These are phyloP conservation scores for Magnaporthiopsis rhizophila DNA, from an alignment of 2,329 filamentous ascomycete genomes.

Conservation along the genomic window DNA sequence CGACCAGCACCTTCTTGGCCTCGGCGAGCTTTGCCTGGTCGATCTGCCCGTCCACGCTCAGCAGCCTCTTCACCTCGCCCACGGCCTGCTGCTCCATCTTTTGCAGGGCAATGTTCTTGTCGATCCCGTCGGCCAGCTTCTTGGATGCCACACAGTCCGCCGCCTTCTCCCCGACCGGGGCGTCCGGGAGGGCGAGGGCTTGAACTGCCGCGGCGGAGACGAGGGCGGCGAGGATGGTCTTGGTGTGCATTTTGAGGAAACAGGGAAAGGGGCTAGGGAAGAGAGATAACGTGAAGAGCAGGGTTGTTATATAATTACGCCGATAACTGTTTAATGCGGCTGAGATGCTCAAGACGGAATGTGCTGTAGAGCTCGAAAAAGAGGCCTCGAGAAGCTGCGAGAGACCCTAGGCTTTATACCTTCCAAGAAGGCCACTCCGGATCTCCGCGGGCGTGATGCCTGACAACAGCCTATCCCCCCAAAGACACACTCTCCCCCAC, in stretches of 20 bases:
- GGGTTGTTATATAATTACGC: no score
- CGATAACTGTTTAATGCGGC: no score
- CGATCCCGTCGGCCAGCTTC: constrained; percentile 1
- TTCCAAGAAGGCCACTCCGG: no score
- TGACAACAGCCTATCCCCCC: no score
- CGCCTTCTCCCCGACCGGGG: neutral
- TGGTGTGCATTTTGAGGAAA: constrained; percentile 1
- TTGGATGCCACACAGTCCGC: neutral
- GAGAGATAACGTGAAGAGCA: no score
- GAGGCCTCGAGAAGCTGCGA: no score
- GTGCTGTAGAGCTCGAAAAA: no score
- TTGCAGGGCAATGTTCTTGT: constrained; percentile 1
- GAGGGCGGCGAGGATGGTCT: neutral
- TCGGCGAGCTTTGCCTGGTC: neutral
- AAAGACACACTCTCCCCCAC: no score
- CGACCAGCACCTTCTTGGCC: constrained; percentile 1
- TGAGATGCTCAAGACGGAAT: no score
- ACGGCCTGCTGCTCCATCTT: neutral
- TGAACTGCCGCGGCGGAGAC: neutral
- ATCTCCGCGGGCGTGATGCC: no score
- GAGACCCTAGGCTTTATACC: no score
- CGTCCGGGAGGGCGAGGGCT: neutral
- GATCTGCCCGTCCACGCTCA: neutral
- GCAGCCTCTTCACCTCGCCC: neutral
- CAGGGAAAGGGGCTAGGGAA: no score